Conservation (phyloP, 2,329 filamentous ascomycete genomes). For the Zymoseptoria pseudotritici region DNA sequence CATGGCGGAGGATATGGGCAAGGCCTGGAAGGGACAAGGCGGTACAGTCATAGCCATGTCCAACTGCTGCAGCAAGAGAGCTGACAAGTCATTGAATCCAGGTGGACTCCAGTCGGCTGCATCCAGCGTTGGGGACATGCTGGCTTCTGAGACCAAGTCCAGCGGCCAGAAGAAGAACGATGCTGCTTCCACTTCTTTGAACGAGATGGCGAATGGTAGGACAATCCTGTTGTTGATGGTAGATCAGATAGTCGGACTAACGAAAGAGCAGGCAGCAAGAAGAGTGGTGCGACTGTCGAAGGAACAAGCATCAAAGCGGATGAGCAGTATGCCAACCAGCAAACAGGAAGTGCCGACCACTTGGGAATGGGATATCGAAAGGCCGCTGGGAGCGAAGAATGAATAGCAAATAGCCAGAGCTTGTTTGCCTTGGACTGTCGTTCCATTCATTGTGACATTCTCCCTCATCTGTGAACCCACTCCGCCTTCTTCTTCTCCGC, state of each 20-base stretch:
- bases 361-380: conserved; percentile 24
- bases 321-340: conserved; percentile 24
- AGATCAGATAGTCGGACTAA: background rate
- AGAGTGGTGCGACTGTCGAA: conserved; percentile 19
- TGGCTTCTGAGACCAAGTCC: conserved; percentile 21
- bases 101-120: conserved; percentile 24
- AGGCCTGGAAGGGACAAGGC: conserved; percentile 25
- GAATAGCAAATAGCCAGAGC: background rate
- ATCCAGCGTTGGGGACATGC: conserved; percentile 19
- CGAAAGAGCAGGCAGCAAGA: conserved; percentile 9
- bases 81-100: conserved; percentile 3
- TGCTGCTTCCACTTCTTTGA: conserved; percentile 20
- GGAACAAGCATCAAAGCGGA: conserved; percentile 20
- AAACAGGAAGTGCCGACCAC: conserved; percentile 26
- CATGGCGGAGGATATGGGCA: conserved; percentile 22
- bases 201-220: conserved; percentile 18
- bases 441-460: background rate
- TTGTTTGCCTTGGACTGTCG: background rate
- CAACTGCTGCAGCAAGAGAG: background rate
- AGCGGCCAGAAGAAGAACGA: conserved; percentile 24
- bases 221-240: background rate
- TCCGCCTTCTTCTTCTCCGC: conserved; percentile 88
- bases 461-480: conserved; percentile 62
- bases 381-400: conserved; percentile 1
- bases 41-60: conserved; percentile 11